Base-by-base conservation (phyloP, 2,329 filamentous ascomycete genomes). In the Xylariaceae sp. region DNA sequence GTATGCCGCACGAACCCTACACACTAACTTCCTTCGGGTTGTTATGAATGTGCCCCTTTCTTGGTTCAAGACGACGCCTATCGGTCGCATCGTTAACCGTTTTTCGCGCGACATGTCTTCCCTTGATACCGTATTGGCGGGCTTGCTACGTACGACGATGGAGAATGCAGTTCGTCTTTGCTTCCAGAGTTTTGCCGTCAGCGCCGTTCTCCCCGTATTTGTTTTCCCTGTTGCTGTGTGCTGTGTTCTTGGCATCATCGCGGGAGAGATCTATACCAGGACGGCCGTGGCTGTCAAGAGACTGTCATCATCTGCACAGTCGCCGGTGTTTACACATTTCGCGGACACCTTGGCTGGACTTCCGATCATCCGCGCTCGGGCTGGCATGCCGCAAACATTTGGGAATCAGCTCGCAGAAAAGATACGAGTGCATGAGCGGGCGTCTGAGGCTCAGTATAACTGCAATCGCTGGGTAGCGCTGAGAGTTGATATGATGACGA, bases 81-180 rank as follows among this genome's bases (percentile, higher is more conserved):
- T 79, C 12, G 76, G 79, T 9, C 74, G 79, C 41, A 74, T 80
- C 53, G 73, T 78, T 52, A 81, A 81, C 61, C 75, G 80, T 9
- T 80, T 83, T 59, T 77, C 78, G 1, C 77, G 79, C 37, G 80
- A 83, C 56, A 80, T 81, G 65, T 72, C 74, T n/a, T 80, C 79
- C 0, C 73, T 83, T 50, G 80, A 83, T 59, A 74, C 72, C 6
- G 62, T 68, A 1, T 66, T 83, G 5, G 72, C 74, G 26, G 68
- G 71, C 1, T 66, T 78, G 70, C 67, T 81, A 0, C 73, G 75
- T 4, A 60, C 63, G 41, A 72, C 71, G 2, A 53, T 80, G 7
- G 76, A 79, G 53, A 70, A 65, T 31, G 64, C 67, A 45, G 62
- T 68, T 4, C 64, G 62, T 34, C 62, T 72, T 4, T 37, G 59